These are phyloP conservation scores for Stagonosporopsis cucurbitacearum DNA, from an alignment of 2,329 filamentous ascomycete genomes.

Conservation along the genomic window DNA sequence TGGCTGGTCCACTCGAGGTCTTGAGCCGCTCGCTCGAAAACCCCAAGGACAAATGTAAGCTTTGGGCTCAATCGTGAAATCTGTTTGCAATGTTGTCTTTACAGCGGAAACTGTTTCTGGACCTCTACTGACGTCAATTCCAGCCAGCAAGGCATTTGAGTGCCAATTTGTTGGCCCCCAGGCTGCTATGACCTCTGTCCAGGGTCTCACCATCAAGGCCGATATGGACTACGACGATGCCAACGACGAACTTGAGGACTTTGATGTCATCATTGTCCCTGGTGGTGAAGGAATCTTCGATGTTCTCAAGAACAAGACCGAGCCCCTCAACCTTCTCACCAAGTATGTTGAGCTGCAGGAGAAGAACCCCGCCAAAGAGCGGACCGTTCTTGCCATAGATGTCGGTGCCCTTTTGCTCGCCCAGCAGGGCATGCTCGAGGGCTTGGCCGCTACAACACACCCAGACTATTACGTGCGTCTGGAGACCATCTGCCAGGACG, in stretches of 20 bases:
- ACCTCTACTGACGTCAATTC: constrained; percentile 28
- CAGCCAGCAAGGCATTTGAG: constrained; percentile 62
- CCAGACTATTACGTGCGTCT: constrained; percentile 80
- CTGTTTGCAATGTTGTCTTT: background rate
- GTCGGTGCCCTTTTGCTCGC: constrained; percentile 80
- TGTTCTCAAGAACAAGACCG: constrained; percentile 70
- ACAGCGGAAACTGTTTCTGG: constrained; percentile 2
- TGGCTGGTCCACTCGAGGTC: constrained; percentile 65
- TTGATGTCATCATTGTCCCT: constrained; percentile 79
- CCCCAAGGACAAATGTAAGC: constrained; percentile 58
- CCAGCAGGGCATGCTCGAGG: constrained; percentile 76
- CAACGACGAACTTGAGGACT: constrained; percentile 73
- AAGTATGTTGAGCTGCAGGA: constrained; percentile 81
- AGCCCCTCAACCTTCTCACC: constrained; percentile 69
- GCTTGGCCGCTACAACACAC: constrained; percentile 82
- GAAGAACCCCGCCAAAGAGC: constrained; percentile 78
- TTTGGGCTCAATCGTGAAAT: constrained; percentile 13
- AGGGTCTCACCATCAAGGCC: constrained; percentile 74
- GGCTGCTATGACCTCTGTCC: constrained; percentile 58
- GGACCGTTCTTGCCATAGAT: constrained; percentile 80
- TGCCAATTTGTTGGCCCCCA: constrained; percentile 58
- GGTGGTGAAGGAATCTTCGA: constrained; percentile 69
- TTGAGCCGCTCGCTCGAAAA: constrained; percentile 62
- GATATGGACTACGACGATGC: constrained; percentile 82
- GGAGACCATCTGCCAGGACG: constrained; percentile 80